These are phyloP conservation scores for Viola odorata DNA, from an alignment of 345 rosid species.

Conservation along the genomic window DNA sequence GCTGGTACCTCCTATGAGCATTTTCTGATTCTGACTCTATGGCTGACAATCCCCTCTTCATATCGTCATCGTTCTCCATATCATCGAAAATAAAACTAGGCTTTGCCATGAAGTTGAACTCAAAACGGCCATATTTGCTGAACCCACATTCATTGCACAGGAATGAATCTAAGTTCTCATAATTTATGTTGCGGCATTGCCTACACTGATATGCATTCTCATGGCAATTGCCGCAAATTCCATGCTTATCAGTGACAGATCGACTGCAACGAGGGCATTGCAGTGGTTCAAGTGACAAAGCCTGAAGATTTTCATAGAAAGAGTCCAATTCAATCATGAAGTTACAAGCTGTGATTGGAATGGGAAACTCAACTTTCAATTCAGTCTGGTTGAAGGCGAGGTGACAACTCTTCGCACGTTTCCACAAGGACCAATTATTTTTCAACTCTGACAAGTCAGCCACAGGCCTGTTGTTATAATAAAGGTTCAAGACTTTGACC, in stretches of 20 bases:
- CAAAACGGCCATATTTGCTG: constrained; percentile 98
- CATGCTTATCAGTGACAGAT: constrained; percentile 94
- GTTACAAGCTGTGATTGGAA: constrained; percentile 97
- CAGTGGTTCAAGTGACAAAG: constrained; percentile 91
- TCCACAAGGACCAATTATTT: constrained; percentile 96
- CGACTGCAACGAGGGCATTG: constrained; percentile 99
- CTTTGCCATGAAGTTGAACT: constrained; percentile 97
- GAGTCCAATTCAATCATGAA: constrained; percentile 99
- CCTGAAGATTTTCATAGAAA: constrained; percentile 98
- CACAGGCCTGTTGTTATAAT: constrained; percentile 95
- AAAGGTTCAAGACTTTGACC: constrained; percentile 90
- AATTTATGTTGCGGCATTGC: constrained; percentile 98
- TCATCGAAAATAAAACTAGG: constrained; percentile 95
- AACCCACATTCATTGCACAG: constrained; percentile 98
- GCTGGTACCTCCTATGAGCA: constrained; percentile 99
- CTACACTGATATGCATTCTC: constrained; percentile 99
- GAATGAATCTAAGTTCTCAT: constrained; percentile 94
- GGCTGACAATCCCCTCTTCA: constrained; percentile 97
- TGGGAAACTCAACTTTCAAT: constrained; percentile 94
- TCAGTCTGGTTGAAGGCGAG: constrained; percentile 96
- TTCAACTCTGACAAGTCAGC: constrained; percentile 94
- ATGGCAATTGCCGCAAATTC: constrained; percentile 94
- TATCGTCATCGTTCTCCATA: constrained; percentile 98
- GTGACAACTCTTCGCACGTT: constrained; percentile 97
- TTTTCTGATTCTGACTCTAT: constrained; percentile 98